Base-by-base conservation (phyloP, 2,329 filamentous ascomycete genomes). In the Fusarium graminum region DNA sequence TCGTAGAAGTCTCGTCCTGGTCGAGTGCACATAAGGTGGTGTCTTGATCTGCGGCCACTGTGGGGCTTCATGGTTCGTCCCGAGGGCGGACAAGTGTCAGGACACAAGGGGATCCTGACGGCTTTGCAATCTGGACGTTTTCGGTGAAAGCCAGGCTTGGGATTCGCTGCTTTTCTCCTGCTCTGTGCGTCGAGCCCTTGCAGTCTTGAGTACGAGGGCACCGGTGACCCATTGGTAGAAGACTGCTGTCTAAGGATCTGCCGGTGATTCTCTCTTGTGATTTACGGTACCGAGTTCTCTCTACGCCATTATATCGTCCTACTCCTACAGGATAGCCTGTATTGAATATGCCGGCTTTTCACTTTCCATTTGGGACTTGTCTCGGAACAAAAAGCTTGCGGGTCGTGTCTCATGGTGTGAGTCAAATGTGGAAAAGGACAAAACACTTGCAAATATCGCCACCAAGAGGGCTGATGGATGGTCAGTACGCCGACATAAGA, bases 1-100 rank as follows among this genome's bases (percentile, higher is more conserved):
- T 59, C 59, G 40, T 62, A 47, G 58, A 63, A 58, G 60, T 51
- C 51, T 69, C 63, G 50, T 63, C 57, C 66, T 54, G 65, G 65
- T 69, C 56, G 41, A 69, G 63, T 54, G 61, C 56, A 66, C 62
- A 71, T 66, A 65, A 71, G 66, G 66, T 68, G 74, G 76, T 72
- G 75, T 67, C 74, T 75, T 70, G 74, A 76, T 76, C 73, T 78
- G 78, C 79, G 77, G 77, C 77, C 78, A 71, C 62, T 74, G 78
- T 79, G 77, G 79, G 76, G 72, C 76, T 50, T 73, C 63, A 73
- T 79, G 72, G 75, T 78, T 79, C 75, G 74, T 79, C 73, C 75
- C 74, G 71, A 74, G 61, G 72, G 66, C 68, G 69, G 74, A 77
- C 75, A 78, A 77, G 71, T 77, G 76, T 79, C 75, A 77, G 65